Percentiles rank a stretch among this genome's conserved stretches.
These are phyloP conservation scores for Myrica gale DNA, from an alignment of 306 rosid species.

Conservation along the genomic window DNA sequence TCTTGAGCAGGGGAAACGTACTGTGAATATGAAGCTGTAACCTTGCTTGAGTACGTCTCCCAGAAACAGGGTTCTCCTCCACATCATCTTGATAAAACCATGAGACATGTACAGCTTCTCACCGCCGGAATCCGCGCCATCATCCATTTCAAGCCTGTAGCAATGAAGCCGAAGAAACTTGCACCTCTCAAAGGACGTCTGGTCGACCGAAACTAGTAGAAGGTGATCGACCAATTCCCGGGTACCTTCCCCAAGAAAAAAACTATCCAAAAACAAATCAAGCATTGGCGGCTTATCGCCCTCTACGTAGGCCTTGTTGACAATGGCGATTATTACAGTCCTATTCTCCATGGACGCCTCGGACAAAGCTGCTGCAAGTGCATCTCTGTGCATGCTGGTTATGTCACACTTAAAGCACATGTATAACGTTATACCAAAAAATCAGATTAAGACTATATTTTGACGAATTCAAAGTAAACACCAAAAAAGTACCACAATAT, in stretches of 20 bases:
- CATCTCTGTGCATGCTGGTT: background rate
- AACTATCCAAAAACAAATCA: slow-evolving; percentile 31
- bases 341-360: slow-evolving; percentile 26
- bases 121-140: slow-evolving; percentile 11
- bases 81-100: slow-evolving; percentile 30
- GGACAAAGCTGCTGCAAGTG: slow-evolving; percentile 22
- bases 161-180: slow-evolving; percentile 31
- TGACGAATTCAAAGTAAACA: too few relatives aligned
- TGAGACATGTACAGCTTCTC: slow-evolving; percentile 35
- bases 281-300: slow-evolving; percentile 32
- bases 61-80: slow-evolving; percentile 33
- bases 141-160: slow-evolving; percentile 23
- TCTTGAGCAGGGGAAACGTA: too few relatives aligned
- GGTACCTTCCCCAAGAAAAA: slow-evolving; percentile 38
- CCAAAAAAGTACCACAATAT: too few relatives aligned
- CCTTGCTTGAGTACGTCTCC: slow-evolving; percentile 31
- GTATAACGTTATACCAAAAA: background rate
- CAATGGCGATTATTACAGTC: slow-evolving; percentile 22
- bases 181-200: slow-evolving; percentile 30
- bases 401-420: background rate
- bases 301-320: slow-evolving; percentile 36
- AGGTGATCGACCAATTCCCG: slow-evolving; percentile 25
- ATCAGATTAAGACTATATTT: background rate
- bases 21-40: slow-evolving; percentile 34
- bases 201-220: slow-evolving; percentile 27